Base-by-base conservation (phyloP, 2,329 filamentous ascomycete species). In the Clarireedia monteithiana region DNA sequence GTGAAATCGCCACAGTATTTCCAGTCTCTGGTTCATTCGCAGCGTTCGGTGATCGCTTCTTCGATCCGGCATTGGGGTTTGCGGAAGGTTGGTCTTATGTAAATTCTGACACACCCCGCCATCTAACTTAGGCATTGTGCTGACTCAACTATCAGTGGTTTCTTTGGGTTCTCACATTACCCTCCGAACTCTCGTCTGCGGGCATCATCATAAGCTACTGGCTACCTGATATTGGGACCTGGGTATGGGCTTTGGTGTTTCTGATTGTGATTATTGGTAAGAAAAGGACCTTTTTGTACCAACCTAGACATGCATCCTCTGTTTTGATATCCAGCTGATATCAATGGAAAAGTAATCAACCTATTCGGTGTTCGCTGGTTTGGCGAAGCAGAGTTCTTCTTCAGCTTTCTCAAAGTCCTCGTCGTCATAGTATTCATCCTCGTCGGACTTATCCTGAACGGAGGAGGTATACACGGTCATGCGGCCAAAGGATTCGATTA, bases 321-420 rank as follows among this genome's bases (percentile, higher is more conserved):
- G 14, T 42, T 42, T n/a, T 17, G 9, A 17, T 17, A n/a, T 20
- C 15, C 4, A 20, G 6, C 15, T 17, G 17, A 42, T 3, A 42
- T 9, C 9, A 42, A 42, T 5, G 4, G 6, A 42, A 42, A 42
- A 1, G 75, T 72, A 0, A 82, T 90, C 57, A 88, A 90, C 65
- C 76, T 90, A 34, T 74, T 90, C 1, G 86, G 86, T 1, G 83
- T 91, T 1, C 81, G 84, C 63, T 81, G 84, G 3, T 91, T 89
- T 67, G 88, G 88, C n/a, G 88, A 91, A 67, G 82, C 86, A 7
- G 88, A 91, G 66, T 90, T 90, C 66, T 90, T 86, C 85, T 79
- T 91, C 15, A 85, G 75, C 80, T 76, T 85, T n/a, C 71, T 90
- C 67, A 91, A 91, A 67, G 77, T 91, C 4, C 68, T 84, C 3